These are phyloP conservation scores for Backusella macrospora DNA, from an alignment of 192 early-diverging fungal genomes.

Conservation along the genomic window DNA sequence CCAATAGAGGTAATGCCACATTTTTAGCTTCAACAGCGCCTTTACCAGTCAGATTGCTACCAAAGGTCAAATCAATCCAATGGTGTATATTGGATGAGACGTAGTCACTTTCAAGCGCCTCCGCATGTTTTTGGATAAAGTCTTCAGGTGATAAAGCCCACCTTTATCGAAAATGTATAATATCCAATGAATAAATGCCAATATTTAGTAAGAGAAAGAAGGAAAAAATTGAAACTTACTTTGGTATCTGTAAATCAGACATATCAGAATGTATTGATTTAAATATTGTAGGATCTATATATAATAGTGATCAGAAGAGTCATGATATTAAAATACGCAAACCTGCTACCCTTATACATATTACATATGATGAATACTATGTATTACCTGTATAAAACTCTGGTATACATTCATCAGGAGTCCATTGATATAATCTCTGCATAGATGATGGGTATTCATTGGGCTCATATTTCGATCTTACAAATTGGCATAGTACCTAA, in stretches of 20 bases:
- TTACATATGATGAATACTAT: no score
- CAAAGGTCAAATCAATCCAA: conserved; percentile 93
- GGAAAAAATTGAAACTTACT: conserved; percentile 20
- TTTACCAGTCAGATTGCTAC: conserved; percentile 77
- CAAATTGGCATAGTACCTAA: conserved; percentile 64
- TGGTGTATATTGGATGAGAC: conserved; percentile 77
- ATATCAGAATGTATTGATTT: conserved; percentile 66
- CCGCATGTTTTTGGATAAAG: conserved; percentile 83
- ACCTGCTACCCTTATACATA: background rate
- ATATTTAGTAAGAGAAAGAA: background rate
- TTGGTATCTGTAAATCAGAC: conserved; percentile 56
- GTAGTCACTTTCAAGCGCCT: conserved; percentile 72
- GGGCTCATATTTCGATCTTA: conserved; percentile 68
- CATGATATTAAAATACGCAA: background rate
- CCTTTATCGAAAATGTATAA: background rate
- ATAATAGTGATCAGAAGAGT: background rate
- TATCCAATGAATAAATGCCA: background rate
- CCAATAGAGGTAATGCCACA: conserved; percentile 64
- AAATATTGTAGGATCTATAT: conserved; percentile 59
- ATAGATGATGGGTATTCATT: conserved; percentile 70
- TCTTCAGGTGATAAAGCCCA: conserved; percentile 81
- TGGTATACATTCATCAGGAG: conserved; percentile 75
- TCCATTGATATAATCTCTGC: conserved; percentile 66
- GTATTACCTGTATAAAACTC: conserved; percentile 62
- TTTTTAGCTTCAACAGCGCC: conserved; percentile 79